A percentile compares a stretch with the other conserved stretches of the same genome.
phyloP scores from a whole-genome alignment of 2,329 filamentous ascomycete genomes.

The Pseudogymnoascus sp. region DNA sequence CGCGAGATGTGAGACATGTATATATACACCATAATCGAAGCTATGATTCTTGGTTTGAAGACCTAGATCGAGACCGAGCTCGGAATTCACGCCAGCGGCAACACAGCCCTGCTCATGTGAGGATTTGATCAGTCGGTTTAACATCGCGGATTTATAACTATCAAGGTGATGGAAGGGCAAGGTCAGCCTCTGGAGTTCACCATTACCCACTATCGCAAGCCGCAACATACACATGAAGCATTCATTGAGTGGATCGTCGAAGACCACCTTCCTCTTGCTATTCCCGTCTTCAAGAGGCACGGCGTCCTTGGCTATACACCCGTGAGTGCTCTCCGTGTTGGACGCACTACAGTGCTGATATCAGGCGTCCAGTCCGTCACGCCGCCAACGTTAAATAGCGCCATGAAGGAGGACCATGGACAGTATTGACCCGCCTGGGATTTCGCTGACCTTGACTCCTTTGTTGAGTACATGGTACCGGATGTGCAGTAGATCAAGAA shows the following conservation, averaged over 20 bases:
- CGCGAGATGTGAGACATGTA: not conserved
- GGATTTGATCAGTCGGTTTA: not conserved
- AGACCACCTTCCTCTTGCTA: conserved; percentile 24
- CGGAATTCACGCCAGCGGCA: not conserved
- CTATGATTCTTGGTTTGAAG: not conserved
- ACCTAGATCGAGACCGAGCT: not conserved
- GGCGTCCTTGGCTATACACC: conserved; percentile 23
- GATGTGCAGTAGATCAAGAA: conserved; percentile 17
- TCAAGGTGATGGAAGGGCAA: conserved; percentile 14
- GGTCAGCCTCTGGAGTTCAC: conserved; percentile 23
- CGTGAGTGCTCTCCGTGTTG: conserved; percentile 15
- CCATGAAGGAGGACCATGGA: conserved; percentile 16
- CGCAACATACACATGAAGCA: conserved; percentile 25
- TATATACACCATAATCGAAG: not conserved
- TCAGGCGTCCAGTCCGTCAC: conserved; percentile 20
- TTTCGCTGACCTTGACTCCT: conserved; percentile 24
- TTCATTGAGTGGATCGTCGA: conserved; percentile 28
- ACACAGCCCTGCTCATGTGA: conserved; percentile 1
- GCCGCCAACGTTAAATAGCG: conserved; percentile 17
- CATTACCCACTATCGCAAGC: conserved; percentile 24
- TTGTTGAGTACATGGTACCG: conserved; percentile 25
- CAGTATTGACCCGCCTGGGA: conserved; percentile 12
- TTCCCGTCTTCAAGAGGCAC: conserved; percentile 25
- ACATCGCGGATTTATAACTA: not conserved
- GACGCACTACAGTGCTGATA: conserved; percentile 5